Evolutionary conservation across 2,329 filamentous ascomycete genomes (phyloP).

Genomic region (Fusarium hostae): DNA sequence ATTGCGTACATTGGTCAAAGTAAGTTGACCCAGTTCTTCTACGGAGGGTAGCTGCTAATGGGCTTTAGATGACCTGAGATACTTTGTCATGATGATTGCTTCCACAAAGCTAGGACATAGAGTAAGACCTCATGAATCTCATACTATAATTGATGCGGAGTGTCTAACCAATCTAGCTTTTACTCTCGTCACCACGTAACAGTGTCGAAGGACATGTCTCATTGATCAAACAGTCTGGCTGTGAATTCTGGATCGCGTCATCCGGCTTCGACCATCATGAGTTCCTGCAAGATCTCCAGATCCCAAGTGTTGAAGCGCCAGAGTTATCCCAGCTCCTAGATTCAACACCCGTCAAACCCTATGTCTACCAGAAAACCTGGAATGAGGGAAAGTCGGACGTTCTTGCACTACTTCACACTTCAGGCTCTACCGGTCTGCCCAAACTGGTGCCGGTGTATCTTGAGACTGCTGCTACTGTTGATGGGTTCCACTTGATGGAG

Average conservation of each 20-base stretch:
- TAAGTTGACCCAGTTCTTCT: background rate
- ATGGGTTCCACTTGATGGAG: background rate
- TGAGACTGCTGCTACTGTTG: background rate
- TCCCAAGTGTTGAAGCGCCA: background rate
- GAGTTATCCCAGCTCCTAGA: background rate
- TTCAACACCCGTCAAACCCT: background rate
- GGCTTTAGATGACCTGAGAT: background rate
- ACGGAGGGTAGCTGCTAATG: accelerated
- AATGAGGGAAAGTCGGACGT: background rate
- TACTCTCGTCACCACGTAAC: background rate
- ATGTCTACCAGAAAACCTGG: background rate
- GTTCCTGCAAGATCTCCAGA: background rate
- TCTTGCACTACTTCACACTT: background rate
- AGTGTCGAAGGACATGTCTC: background rate
- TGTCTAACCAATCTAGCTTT: background rate
- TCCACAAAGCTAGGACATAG: background rate
- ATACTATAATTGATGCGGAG: no score
- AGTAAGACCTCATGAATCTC: background rate
- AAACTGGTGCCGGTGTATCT: background rate
- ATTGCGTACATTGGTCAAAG: background rate
- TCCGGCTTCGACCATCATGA: background rate
- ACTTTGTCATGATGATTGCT: background rate
- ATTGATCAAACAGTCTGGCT: background rate
- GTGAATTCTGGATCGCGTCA: background rate
- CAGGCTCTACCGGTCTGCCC: background rate